Conservation (phyloP, 345 rosid genomes). For the Clausena lansium region DNA sequence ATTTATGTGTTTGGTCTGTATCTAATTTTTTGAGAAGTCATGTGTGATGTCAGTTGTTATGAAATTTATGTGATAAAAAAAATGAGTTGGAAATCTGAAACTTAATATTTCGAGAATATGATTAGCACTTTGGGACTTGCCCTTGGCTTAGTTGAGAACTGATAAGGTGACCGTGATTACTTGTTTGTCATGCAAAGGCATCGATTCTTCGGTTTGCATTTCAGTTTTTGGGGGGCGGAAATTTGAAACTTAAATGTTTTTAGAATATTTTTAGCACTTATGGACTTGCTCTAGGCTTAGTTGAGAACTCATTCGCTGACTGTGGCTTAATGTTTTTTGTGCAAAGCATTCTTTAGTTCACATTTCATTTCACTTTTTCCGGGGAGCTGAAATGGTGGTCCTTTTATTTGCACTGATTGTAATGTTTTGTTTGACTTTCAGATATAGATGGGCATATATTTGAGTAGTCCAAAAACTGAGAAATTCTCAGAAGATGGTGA, state of each 20-base stretch:
- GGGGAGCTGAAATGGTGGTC: background rate
- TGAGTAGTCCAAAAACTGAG: conserved; percentile 94
- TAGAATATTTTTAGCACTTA: background rate
- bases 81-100: no score
- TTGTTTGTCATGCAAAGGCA: no score
- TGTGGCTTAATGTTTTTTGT: background rate
- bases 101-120: no score
- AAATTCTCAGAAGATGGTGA: conserved; percentile 89
- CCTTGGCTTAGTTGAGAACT: no score
- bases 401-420: background rate
- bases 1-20: background rate
- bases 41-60: conserved; percentile 5
- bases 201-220: no score
- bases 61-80: background rate
- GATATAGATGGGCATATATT: conserved; percentile 84
- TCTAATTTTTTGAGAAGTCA: background rate
- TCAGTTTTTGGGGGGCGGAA: background rate
- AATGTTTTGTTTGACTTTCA: conserved; percentile 9
- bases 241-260: background rate
- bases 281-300: background rate
- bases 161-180: no score
- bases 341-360: background rate
- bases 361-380: background rate
- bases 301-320: background rate
- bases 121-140: no score